Evolutionary conservation across 768 basidiomycete species (phyloP).

Genomic region (Tremella mesenterica): DNA sequence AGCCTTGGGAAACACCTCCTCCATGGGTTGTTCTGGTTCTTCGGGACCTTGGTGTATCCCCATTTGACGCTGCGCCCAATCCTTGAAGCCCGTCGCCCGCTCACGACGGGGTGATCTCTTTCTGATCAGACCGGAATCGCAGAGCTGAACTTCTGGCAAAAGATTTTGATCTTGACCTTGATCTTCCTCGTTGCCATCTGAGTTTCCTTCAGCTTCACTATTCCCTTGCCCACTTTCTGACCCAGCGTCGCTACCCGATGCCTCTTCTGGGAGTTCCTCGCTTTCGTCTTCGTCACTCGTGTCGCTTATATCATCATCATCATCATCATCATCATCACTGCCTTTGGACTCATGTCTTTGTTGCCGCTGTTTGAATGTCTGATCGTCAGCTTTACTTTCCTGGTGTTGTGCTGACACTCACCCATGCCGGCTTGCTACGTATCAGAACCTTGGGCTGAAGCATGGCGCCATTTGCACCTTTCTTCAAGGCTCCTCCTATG

Average conservation of each 20-base stretch:
- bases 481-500: constrained; percentile 60
- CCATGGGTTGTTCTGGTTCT: constrained; percentile 31
- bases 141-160: background rate
- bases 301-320: constrained; percentile 23
- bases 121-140: constrained; percentile 12
- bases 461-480: constrained; percentile 57
- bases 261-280: constrained; percentile 3
- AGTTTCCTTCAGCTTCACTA: constrained; percentile 25
- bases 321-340: constrained; percentile 20
- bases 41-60: too few relatives aligned
- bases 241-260: constrained; percentile 1
- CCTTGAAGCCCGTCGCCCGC: constrained; percentile 59
- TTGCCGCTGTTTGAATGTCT: background rate
- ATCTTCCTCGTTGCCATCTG: constrained; percentile 11
- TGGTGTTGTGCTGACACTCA: background rate
- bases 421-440: constrained; percentile 13
- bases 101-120: too few relatives aligned
- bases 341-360: constrained; percentile 12
- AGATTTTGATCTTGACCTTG: constrained; percentile 19
- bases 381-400: background rate
- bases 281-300: constrained; percentile 12
- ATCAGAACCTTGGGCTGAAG: constrained; percentile 50
- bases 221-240: constrained; percentile 9
- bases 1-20: constrained; percentile 13
- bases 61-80: constrained; percentile 73